Evolutionary conservation across 2,329 filamentous ascomycete genomes (phyloP).

Genomic region (Lecanicillium sp.): DNA sequence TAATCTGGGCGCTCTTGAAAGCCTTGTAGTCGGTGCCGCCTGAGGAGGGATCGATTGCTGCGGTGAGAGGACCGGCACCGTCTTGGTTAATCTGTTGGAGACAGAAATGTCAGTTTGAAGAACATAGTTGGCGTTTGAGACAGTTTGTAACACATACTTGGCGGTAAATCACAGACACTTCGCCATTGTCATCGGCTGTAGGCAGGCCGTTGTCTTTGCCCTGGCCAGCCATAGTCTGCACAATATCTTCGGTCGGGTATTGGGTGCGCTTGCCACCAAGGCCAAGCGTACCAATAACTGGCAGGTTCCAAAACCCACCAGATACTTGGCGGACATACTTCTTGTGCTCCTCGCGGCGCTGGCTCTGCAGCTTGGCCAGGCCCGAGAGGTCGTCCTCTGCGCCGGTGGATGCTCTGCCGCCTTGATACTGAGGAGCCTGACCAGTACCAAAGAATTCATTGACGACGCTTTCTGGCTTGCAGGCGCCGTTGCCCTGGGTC

Average conservation of each 20-base stretch:
- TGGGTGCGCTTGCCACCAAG: slow-evolving; percentile 30
- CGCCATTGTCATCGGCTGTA: slow-evolving; percentile 51
- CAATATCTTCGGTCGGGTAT: slow-evolving; percentile 36
- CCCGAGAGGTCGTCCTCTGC: slow-evolving; percentile 26
- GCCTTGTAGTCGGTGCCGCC: slow-evolving; percentile 48
- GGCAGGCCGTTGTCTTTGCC: slow-evolving; percentile 49
- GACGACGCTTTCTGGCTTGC: slow-evolving; percentile 45
- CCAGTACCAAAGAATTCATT: slow-evolving; percentile 44
- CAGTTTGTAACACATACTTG: slow-evolving; percentile 16
- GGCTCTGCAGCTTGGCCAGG: slow-evolving; percentile 1
- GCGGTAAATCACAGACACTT: slow-evolving; percentile 56
- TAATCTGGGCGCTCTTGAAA: slow-evolving; percentile 48
- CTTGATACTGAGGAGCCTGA: slow-evolving; percentile 21
- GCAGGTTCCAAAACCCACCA: slow-evolving; percentile 13
- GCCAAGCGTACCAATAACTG: slow-evolving; percentile 7
- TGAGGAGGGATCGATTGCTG: slow-evolving; percentile 48
- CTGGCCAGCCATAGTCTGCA: slow-evolving; percentile 44
- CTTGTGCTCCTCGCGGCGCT: slow-evolving; percentile 9
- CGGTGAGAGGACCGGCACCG: slow-evolving; percentile 51
- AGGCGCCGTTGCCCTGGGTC: slow-evolving; percentile 43
- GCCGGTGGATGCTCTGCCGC: slow-evolving; percentile 25
- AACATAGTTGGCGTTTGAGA: neutral
- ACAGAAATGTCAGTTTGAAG: neutral
- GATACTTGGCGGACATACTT: slow-evolving; percentile 5
- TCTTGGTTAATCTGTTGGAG: slow-evolving; percentile 56